phyloP scores from a whole-genome alignment of 129 eudicot species.

The Tanacetum coccineum region DNA sequence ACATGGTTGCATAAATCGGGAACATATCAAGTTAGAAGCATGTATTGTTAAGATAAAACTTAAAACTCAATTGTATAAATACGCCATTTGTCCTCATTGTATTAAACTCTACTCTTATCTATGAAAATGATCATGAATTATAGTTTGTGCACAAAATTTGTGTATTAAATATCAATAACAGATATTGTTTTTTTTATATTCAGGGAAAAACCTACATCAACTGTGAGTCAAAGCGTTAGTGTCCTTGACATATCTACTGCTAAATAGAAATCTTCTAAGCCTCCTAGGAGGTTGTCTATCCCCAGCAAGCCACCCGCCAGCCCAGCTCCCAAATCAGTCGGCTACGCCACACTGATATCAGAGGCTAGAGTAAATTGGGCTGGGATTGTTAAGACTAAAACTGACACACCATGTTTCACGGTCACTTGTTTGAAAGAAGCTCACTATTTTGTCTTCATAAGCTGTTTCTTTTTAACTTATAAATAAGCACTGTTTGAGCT shows the following conservation, averaged over 20 bases:
- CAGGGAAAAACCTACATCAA: conserved; percentile 61
- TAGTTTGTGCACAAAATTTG: too few relatives aligned
- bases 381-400: conserved; percentile 30
- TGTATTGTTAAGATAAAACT: too few relatives aligned
- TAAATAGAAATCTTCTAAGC: conserved; percentile 77
- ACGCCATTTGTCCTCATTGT: too few relatives aligned
- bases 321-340: conserved; percentile 51
- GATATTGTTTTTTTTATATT: conserved; percentile 7
- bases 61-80: too few relatives aligned
- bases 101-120: too few relatives aligned
- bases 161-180: too few relatives aligned
- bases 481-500: too few relatives aligned
- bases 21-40: too few relatives aligned
- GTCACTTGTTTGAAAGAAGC: conserved; percentile 52
- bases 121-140: too few relatives aligned
- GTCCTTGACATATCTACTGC: conserved; percentile 67
- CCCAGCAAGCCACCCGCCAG: conserved; percentile 55
- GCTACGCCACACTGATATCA: too few relatives aligned
- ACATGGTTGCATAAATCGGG: too few relatives aligned
- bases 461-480: too few relatives aligned
- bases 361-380: conserved; percentile 51
- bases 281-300: conserved; percentile 80
- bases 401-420: conserved; percentile 61
- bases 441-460: conserved; percentile 57
- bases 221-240: conserved; percentile 69